Evolutionary conservation across 78 protist genomes (phyloP), one percentile per base, ranked within the genome.

Genomic region (Planoprotostelium fungivorum): DNA sequence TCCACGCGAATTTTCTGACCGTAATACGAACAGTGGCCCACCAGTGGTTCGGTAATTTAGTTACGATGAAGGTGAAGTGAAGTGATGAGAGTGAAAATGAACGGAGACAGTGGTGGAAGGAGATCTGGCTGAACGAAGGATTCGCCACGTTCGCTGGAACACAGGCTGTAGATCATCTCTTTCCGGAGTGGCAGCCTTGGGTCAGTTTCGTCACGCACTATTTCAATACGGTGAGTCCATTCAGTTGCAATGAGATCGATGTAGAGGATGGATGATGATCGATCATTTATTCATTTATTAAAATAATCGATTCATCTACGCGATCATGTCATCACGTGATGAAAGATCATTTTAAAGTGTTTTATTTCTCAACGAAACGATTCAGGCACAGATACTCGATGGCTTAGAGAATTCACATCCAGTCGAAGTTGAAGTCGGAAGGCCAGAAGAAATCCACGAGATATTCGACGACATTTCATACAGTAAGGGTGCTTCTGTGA

Each of bases 31-130:
- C 16, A 90, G 88, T 97, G 39, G 95, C 96, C 0, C 97, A 96
- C 51, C 95, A 89, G 35, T 96, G 98, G 98, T 98, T 98, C 87
- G 99, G 99, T 34, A 98, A 98, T 83, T 94, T 98, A 29, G 84
- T 96, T 25, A 97, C 99, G n/a, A 96, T 97, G 98, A 94, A 16
- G 73, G 73, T 51, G 73, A 51, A 51, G 73, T 51, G 16, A 25
- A 16, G 16, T 25, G 16, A 51, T 25, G 16, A 5, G 5, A 25
- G 73, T 5, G 16, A 16, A 51, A 51, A 51, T 51, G 5, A 16
- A 51, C 73, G 16, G 73, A 51, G 31, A 51, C 5, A 93, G 63
- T 97, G 98, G 98, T 98, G 99, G 99, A 94, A 92, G 25, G 90
- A 96, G 83, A 88, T 98, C 1, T 98, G 98, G 94, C 91, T 96